These are phyloP conservation scores for Aspergillus versicolor DNA, from an alignment of 2,329 filamentous ascomycete genomes.

Conservation along the genomic window DNA sequence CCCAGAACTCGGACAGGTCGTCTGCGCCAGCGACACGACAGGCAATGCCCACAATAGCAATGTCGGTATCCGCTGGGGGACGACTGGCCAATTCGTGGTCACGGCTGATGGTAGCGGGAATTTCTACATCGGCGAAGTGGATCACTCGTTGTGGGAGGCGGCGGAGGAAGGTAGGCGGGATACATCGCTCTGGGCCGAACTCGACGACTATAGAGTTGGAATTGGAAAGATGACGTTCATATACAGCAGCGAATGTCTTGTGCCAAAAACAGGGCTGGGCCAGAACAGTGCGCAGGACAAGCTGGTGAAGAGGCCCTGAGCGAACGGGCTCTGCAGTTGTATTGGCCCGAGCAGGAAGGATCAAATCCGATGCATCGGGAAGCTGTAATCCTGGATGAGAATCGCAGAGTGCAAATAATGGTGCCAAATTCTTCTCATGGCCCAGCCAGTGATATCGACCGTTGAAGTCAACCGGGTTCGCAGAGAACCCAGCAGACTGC, in stretches of 20 bases:
- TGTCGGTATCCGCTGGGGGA: slow-evolving; percentile 19
- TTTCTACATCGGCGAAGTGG: slow-evolving; percentile 16
- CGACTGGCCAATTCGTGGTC: slow-evolving; percentile 1
- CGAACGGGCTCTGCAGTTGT: not conserved
- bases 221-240: slow-evolving; percentile 2
- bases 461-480: slow-evolving; percentile 17
- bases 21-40: slow-evolving; percentile 32
- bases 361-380: slow-evolving; percentile 9
- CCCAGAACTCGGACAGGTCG: slow-evolving; percentile 32
- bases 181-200: slow-evolving; percentile 19
- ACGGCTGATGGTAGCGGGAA: not conserved
- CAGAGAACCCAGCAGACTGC: slow-evolving; percentile 11
- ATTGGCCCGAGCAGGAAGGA: slow-evolving; percentile 5
- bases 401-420: slow-evolving; percentile 12
- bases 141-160: slow-evolving; percentile 9
- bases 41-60: slow-evolving; percentile 38
- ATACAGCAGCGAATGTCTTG: slow-evolving; percentile 11
- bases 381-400: slow-evolving; percentile 10
- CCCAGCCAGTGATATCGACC: slow-evolving; percentile 21
- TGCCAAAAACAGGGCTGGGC: slow-evolving; percentile 16
- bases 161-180: slow-evolving; percentile 17
- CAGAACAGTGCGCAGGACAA: slow-evolving; percentile 14
- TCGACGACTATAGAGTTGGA: slow-evolving; percentile 13
- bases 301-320: slow-evolving; percentile 7
- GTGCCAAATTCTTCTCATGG: slow-evolving; percentile 5